Conservation (phyloP, 352 stramenopile genomes). For the Phytophthora cryptogea region DNA sequence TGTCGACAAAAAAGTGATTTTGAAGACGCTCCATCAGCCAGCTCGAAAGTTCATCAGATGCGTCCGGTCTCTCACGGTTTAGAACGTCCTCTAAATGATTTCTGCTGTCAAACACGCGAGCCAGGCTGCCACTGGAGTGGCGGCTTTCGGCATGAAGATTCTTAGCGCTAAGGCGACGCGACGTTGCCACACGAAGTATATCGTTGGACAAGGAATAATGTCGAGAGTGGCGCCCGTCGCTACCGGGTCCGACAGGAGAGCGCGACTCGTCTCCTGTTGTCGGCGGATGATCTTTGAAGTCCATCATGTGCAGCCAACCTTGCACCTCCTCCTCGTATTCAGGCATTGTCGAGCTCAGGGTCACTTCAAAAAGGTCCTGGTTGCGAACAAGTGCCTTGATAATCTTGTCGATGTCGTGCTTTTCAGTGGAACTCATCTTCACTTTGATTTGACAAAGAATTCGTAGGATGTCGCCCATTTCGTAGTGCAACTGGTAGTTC, state of each 20-base stretch:
- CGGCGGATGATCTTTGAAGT: conserved; percentile 43
- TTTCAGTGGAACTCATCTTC: conserved; percentile 55
- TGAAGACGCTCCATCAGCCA: conserved; percentile 62
- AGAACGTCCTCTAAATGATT: conserved; percentile 14
- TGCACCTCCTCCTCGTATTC: conserved; percentile 75
- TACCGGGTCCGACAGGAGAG: conserved; percentile 6
- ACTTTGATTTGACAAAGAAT: conserved; percentile 74
- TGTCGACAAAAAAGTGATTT: conserved; percentile 67
- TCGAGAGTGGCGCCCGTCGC: conserved; percentile 19
- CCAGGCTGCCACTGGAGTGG: conserved; percentile 26
- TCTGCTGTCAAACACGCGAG: conserved; percentile 11
- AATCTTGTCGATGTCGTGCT: conserved; percentile 68
- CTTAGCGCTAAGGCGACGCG: conserved; percentile 42
- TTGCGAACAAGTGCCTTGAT: conserved; percentile 72
- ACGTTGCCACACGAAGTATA: conserved; percentile 43
- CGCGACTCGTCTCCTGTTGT: conserved; percentile 2
- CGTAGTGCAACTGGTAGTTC: conserved; percentile 71
- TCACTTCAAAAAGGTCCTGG: conserved; percentile 66
- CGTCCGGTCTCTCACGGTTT: conserved; percentile 2
- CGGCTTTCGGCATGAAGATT: conserved; percentile 17
- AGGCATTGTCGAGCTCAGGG: conserved; percentile 51
- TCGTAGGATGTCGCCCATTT: conserved; percentile 76
- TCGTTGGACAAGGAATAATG: conserved; percentile 37
- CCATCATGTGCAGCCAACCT: conserved; percentile 77
- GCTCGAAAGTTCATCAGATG: conserved; percentile 38